These are phyloP conservation scores for Glaciozyma martinii DNA, from an alignment of 768 basidiomycete genomes.

Conservation along the genomic window DNA sequence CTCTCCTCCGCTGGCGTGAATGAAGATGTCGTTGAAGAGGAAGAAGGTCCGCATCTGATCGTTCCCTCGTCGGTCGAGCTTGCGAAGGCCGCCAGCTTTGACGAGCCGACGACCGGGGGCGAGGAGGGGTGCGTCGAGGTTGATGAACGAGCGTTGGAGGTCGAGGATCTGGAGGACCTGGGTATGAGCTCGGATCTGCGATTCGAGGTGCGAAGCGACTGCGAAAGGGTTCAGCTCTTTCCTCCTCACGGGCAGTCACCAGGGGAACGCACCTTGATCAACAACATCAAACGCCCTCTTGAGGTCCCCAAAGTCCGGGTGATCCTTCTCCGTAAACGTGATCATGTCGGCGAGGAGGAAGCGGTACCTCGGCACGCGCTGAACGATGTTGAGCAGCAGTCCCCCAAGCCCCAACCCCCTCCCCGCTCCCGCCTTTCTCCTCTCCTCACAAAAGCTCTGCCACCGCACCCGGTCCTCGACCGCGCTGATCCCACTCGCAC, in stretches of 20 bases:
- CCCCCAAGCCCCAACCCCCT: constrained; percentile 29
- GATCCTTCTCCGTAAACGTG: constrained; percentile 24
- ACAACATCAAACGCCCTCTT: constrained; percentile 23
- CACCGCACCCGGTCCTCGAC: background rate
- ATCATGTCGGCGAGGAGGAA: constrained; percentile 30
- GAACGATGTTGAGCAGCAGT: constrained; percentile 32
- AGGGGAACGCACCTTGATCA: constrained; percentile 23
- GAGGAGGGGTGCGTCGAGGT: constrained; percentile 69
- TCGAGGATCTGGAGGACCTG: constrained; percentile 66
- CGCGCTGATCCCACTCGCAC: background rate
- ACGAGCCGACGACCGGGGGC: constrained; percentile 70
- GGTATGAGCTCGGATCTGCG: constrained; percentile 47
- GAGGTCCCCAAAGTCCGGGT: constrained; percentile 24
- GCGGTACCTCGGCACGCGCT: constrained; percentile 34
- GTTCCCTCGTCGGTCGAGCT: constrained; percentile 29
- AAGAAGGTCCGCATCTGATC: constrained; percentile 61
- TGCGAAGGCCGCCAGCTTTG: constrained; percentile 45
- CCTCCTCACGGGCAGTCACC: background rate
- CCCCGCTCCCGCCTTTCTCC: constrained; percentile 2
- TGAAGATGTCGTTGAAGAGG: constrained; percentile 68
- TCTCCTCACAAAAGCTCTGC: constrained; percentile 4
- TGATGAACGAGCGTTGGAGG: constrained; percentile 65
- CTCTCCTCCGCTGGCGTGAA: constrained; percentile 41
- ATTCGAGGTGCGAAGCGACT: constrained; percentile 32
- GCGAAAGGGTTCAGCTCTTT: background rate